Base-by-base conservation (phyloP, 163 green algal species). In the Trebouxiophyceae sp. region DNA sequence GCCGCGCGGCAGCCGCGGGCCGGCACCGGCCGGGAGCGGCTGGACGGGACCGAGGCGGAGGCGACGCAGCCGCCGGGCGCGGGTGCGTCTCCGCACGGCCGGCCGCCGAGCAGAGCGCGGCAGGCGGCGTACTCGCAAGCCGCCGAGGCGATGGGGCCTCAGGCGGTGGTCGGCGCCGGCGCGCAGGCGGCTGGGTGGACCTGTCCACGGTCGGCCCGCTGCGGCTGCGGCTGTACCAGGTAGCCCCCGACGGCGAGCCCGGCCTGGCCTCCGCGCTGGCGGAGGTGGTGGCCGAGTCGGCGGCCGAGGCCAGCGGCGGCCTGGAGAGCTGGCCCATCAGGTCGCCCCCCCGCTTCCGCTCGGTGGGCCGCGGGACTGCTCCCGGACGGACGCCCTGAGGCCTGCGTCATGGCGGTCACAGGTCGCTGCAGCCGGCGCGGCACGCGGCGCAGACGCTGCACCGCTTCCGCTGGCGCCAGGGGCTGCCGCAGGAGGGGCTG, bases 171-270 rank as follows among this genome's bases (percentile, higher is more conserved):
- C n/a, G n/a, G n/a, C n/a, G 55, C 7, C 12, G 55, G n/a, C 33
- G 39, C 44, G 7, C 30, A 29, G 6, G 19, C 7, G 20, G 26
- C 44, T 57, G 29, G 4, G 30, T 71, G 5, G 66, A 79, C 60
- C 67, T 81, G 30, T 44, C 65, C 33, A 63, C n/a, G 1, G 55
- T 77, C 16, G 74, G 65, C 8, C 74, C 74, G 0, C 66, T 81
- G 58, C 27, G 62, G 31, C 59, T 77, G 47, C 2, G 24, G 0
- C 45, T 77, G 45, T 50, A 69, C 28, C 23, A 70, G 47, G 33
- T 77, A 24, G 27, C 57, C 7, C 27, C 28, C 22, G 62, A 57
- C 2, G 24, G 27, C 1, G 24, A 33, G 44, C 30, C 30, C 44
- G 45, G 33, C 32, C 20, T 23, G 20, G 54, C 74, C 6, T 30